These are phyloP conservation scores for Henckelia pumila DNA, from an alignment of 257 asterid species.

Conservation along the genomic window DNA sequence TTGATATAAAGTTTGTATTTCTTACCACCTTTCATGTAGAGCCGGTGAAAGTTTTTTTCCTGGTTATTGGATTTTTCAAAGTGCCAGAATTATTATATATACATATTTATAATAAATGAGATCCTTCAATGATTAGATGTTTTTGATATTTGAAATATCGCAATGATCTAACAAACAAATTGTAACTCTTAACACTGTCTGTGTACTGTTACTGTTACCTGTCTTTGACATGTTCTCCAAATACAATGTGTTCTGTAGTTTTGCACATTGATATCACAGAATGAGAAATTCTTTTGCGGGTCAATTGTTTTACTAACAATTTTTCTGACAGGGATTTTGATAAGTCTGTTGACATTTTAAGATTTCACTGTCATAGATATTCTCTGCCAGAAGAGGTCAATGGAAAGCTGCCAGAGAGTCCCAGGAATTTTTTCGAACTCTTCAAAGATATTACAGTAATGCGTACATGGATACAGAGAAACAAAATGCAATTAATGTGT, in stretches of 20 bases:
- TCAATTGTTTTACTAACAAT: slow-evolving; percentile 3
- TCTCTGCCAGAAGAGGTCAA: slow-evolving; percentile 73
- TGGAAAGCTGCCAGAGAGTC: slow-evolving; percentile 81
- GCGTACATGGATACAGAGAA: slow-evolving; percentile 74
- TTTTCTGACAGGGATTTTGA: not conserved
- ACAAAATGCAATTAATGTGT: slow-evolving; percentile 77
- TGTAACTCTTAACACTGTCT: not conserved
- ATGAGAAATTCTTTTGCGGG: not conserved
- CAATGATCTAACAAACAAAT: not conserved
- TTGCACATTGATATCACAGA: not conserved
- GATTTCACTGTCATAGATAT: slow-evolving; percentile 37
- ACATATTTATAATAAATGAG: not conserved
- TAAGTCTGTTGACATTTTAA: not conserved
- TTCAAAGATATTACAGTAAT: slow-evolving; percentile 70
- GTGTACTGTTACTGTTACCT: not conserved
- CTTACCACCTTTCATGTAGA: not conserved
- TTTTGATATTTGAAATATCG: not conserved
- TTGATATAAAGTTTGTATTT: too few species aligned
- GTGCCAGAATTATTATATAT: not conserved
- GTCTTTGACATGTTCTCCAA: not conserved
- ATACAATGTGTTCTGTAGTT: not conserved
- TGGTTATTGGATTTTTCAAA: not conserved
- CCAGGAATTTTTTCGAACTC: slow-evolving; percentile 74
- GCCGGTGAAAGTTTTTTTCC: not conserved
- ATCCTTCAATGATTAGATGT: slow-evolving; percentile 3